Evolutionary conservation across 345 rosid genomes (phyloP).

Genomic region (Hibiscus tridactylites): DNA sequence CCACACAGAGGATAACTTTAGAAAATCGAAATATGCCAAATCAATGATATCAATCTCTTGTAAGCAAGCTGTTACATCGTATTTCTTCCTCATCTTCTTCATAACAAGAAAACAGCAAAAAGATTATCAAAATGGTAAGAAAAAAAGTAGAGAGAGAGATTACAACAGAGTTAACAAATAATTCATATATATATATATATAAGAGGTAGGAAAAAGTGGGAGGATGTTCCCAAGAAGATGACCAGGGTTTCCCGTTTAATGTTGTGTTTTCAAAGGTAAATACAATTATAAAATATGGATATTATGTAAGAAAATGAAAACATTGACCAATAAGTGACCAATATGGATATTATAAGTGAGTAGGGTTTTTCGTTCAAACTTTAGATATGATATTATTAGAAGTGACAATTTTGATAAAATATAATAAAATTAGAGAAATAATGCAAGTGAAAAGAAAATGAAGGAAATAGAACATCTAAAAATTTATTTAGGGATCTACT

Average conservation of each 20-base stretch:
- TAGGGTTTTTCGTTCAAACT: too few species aligned
- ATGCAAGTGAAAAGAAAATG: too few species aligned
- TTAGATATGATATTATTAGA: too few species aligned
- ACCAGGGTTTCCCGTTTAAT: neutral
- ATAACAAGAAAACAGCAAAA: neutral
- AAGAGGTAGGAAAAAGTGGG: neutral
- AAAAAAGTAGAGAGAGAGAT: neutral
- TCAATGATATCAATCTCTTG: neutral
- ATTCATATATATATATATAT: neutral
- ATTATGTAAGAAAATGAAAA: too few species aligned
- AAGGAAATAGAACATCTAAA: too few species aligned
- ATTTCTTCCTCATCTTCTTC: conserved; percentile 19
- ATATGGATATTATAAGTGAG: too few species aligned
- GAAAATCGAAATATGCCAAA: neutral
- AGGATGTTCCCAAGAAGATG: neutral
- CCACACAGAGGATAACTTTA: neutral
- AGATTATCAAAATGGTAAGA: neutral
- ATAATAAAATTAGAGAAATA: too few species aligned
- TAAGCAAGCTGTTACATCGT: neutral
- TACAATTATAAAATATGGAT: neutral
- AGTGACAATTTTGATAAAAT: too few species aligned
- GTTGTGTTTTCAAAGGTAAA: conserved; percentile 19
- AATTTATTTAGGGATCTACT: too few species aligned
- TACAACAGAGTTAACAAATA: neutral
- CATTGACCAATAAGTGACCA: too few species aligned